Evolutionary conservation across 768 basidiomycete species (phyloP), one percentile per base, ranked within the genome.

Genomic region (Suillus weaverae): DNA sequence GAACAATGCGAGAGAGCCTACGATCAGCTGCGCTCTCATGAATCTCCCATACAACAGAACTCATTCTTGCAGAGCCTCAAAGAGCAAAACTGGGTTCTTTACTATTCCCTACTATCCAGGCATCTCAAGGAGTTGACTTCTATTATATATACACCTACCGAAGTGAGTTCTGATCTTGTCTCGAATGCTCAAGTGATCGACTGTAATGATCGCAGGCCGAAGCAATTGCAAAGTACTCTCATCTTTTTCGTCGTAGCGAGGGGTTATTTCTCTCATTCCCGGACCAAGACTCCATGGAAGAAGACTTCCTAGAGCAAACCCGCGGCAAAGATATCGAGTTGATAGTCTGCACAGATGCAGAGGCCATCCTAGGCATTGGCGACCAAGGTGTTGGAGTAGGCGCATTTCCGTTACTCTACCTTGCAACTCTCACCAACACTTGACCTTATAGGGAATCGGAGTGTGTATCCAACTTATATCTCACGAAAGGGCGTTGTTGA

Each of bases 101-200:
- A 92, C 78, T 95, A 90, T 74, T 80, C 84, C 4, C 78, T 97
- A 18, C 71, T 91, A 20, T 71, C 79, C 22, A 78, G 81, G 50
- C 81, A 92, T 71, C 76, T 92, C 60, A 79, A 81, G 61, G 89
- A 91, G 71, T 77, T 90, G 55, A 69, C 64, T 20, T 80, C 84
- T 4, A 87, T 95, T 66, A 88, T 94, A 62, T 95, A 95, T 68
- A 95, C 92, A 0, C 92, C 92, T 5, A 92, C 91, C 5, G 85
- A 89, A 83, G 89, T 89, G 62, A 48, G 82, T 70, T 3, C 39
- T 20, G 38, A 33, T 51, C 8, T 56, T 53, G n/a, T 54, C 32
- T n/a, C 51, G 44, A 18, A 30, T 61, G 11, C 5, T 32, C 41
- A 22, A 30, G 62, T 48, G 41, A 51, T 41, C 11, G 62, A 50